phyloP scores from a whole-genome alignment of 352 stramenopile species.

The Globisporangium radiosum region DNA sequence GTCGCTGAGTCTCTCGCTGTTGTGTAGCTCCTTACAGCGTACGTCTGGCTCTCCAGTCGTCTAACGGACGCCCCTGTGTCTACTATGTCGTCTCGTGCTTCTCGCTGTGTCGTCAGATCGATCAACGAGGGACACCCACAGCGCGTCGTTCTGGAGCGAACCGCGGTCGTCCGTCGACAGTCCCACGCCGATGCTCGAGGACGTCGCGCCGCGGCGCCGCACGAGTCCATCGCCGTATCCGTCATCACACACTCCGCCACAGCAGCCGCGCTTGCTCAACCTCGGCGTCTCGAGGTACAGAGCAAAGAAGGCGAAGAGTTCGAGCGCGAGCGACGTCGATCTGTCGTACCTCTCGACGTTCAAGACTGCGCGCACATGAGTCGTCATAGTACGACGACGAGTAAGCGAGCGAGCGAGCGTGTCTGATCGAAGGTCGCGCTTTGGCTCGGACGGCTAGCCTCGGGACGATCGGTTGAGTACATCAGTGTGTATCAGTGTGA shows the following conservation, averaged over 20 bases:
- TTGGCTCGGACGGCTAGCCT: no score
- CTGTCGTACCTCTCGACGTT: constrained; percentile 14
- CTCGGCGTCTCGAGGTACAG: constrained; percentile 6
- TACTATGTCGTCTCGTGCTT: background rate
- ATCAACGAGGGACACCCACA: constrained; percentile 1
- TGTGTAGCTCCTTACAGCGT: background rate
- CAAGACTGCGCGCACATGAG: constrained; percentile 3
- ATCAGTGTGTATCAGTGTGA: no score
- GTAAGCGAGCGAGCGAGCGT: background rate
- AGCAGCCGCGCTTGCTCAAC: constrained; percentile 7
- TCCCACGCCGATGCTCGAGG: constrained; percentile 9
- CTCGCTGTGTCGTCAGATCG: background rate
- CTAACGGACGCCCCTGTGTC: no score
- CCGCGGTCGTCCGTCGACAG: constrained; percentile 1
- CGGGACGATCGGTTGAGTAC: no score
- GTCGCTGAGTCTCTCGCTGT: no score
- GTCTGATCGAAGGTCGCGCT: background rate
- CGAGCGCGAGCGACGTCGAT: constrained; percentile 2
- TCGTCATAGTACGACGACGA: background rate
- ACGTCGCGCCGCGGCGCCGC: background rate
- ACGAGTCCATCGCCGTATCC: no score
- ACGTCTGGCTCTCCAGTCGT: background rate
- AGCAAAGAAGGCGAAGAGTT: constrained; percentile 1
- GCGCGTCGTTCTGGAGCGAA: constrained; percentile 4
- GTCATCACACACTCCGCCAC: background rate